These are phyloP conservation scores for Zygosaccharomyces siamensis DNA, from an alignment of 805 yeast genomes.

Conservation along the genomic window DNA sequence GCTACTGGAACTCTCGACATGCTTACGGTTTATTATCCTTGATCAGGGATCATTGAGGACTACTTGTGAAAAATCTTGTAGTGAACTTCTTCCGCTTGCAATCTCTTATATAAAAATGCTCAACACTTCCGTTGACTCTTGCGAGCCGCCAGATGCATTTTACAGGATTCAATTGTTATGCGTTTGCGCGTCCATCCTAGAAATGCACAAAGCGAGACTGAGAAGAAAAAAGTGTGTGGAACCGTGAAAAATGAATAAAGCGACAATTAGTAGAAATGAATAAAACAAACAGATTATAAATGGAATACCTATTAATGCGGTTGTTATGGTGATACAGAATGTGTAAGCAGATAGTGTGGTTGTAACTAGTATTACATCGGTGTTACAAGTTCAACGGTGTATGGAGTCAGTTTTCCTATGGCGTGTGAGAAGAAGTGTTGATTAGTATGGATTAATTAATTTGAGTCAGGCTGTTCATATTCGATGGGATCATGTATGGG, in stretches of 20 bases:
- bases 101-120: neutral
- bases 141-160: neutral
- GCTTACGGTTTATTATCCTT: neutral
- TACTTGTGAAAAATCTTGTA: neutral
- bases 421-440: too few relatives aligned
- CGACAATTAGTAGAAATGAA: neutral
- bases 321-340: neutral
- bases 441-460: too few relatives aligned
- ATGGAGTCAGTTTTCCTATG: too few relatives aligned
- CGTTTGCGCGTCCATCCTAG: neutral
- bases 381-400: too few relatives aligned
- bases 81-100: neutral
- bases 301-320: neutral
- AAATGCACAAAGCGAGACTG: neutral
- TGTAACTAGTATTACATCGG: too few relatives aligned
- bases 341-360: neutral
- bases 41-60: neutral
- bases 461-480: too few relatives aligned
- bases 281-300: neutral
- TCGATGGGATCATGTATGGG: too few relatives aligned
- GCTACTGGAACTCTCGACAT: neutral
- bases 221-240: neutral
- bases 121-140: neutral
- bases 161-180: neutral
- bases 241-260: neutral